Conservation (phyloP, 495 filamentous ascomycete species). For the Apodospora peruviana region DNA sequence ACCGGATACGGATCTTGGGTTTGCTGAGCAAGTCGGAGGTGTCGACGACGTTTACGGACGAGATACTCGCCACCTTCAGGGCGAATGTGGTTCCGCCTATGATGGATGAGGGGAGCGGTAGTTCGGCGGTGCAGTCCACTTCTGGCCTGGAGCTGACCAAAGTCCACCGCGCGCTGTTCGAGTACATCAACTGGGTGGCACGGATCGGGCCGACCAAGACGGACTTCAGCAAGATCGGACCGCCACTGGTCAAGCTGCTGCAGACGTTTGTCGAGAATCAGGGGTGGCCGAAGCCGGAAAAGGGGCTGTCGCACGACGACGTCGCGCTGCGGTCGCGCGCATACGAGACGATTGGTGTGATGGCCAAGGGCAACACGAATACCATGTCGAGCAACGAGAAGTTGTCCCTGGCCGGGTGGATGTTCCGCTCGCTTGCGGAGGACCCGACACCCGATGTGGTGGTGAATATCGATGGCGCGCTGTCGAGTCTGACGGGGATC, state of each 20-base stretch:
- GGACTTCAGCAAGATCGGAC: conserved; percentile 51
- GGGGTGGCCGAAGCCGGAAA: conserved; percentile 67
- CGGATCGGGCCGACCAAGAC: conserved; percentile 60
- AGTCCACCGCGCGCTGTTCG: conserved; percentile 77
- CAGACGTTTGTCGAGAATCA: conserved; percentile 71
- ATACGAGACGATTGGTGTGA: conserved; percentile 79
- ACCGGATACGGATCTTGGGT: conserved; percentile 69
- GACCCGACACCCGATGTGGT: conserved; percentile 71
- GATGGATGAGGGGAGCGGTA: background rate
- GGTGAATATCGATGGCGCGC: conserved; percentile 81
- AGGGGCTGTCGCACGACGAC: conserved; percentile 53
- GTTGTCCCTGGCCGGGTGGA: conserved; percentile 61
- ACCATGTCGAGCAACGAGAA: conserved; percentile 44
- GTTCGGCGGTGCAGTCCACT: conserved; percentile 8
- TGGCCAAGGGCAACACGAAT: conserved; percentile 50
- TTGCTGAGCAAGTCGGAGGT: conserved; percentile 72
- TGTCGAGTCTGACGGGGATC: conserved; percentile 60
- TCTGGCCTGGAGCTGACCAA: conserved; percentile 29
- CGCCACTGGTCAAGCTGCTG: conserved; percentile 64
- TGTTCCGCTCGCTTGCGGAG: conserved; percentile 74
- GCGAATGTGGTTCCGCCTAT: conserved; percentile 33
- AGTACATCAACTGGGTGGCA: conserved; percentile 82
- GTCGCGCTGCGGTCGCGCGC: conserved; percentile 64
- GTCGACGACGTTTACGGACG: conserved; percentile 54
- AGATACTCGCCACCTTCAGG: conserved; percentile 65